Evolutionary conservation across 192 early-diverging fungal species (phyloP).

Genomic region (Phlyctochytrium planicorne): DNA sequence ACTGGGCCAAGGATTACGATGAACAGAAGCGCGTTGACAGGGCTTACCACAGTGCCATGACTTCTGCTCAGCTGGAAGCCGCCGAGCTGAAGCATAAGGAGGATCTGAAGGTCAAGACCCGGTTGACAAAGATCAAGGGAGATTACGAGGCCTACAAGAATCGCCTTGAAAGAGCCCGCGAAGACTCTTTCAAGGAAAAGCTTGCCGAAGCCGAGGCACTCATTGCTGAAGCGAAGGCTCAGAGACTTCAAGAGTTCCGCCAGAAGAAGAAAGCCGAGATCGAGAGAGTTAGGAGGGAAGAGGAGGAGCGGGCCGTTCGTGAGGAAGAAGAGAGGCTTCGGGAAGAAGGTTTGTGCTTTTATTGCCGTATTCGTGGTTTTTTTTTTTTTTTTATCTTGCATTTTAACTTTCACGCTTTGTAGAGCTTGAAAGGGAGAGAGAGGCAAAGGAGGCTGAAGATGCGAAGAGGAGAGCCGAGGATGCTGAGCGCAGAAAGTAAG

Average conservation of each 20-base stretch:
- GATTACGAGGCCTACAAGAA: slow-evolving; percentile 71
- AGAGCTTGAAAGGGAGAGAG: slow-evolving; percentile 20
- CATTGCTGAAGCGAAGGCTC: slow-evolving; percentile 72
- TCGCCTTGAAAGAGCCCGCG: slow-evolving; percentile 53
- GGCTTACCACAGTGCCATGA: slow-evolving; percentile 73
- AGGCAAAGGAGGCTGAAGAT: slow-evolving; percentile 21
- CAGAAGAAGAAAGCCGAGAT: slow-evolving; percentile 53
- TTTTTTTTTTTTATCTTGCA: slow-evolving; percentile 12
- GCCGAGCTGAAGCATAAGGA: slow-evolving; percentile 66
- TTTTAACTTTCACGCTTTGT: slow-evolving; percentile 11
- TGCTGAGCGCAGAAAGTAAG: slow-evolving; percentile 29
- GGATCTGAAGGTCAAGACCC: slow-evolving; percentile 73
- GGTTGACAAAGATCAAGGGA: slow-evolving; percentile 75
- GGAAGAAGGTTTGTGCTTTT: slow-evolving; percentile 20
- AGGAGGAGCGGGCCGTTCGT: slow-evolving; percentile 26
- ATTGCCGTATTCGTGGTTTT: background rate
- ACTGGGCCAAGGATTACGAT: slow-evolving; percentile 89
- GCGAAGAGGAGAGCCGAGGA: slow-evolving; percentile 32
- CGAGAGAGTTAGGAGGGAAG: slow-evolving; percentile 24
- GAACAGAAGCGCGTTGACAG: slow-evolving; percentile 82
- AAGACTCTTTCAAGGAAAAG: slow-evolving; percentile 56
- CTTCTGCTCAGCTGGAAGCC: slow-evolving; percentile 66
- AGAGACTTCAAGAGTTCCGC: slow-evolving; percentile 62
- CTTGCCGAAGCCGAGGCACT: slow-evolving; percentile 55
- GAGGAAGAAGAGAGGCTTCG: slow-evolving; percentile 34